A percentile compares a stretch with the other conserved stretches of the same genome.
Conservation (phyloP, 208 protist genomes). For the Acanthamoeba sp. region DNA sequence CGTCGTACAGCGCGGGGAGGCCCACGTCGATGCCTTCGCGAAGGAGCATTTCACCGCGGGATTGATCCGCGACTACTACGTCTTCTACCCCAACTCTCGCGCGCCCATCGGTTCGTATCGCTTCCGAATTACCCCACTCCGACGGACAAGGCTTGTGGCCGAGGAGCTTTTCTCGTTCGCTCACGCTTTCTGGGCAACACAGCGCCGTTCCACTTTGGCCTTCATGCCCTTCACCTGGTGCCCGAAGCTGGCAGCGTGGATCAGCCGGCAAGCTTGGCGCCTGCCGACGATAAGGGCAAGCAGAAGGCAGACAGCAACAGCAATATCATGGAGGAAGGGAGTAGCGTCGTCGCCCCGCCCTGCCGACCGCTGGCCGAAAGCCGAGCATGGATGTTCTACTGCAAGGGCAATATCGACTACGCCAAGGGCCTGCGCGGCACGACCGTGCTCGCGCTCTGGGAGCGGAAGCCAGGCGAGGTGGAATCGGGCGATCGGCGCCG, state of each 20-base stretch:
- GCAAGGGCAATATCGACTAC: conserved; percentile 53
- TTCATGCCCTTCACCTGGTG: conserved; percentile 8
- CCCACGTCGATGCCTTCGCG: neutral
- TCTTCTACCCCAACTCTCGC: conserved; percentile 53
- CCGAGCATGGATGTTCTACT: conserved; percentile 46
- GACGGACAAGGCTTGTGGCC: too few relatives aligned
- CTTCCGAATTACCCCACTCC: too few relatives aligned
- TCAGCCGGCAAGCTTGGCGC: neutral
- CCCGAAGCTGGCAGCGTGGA: neutral
- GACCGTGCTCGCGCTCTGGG: conserved; percentile 54
- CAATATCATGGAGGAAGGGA: neutral
- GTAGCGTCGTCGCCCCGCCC: neutral
- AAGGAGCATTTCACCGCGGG: conserved; percentile 38
- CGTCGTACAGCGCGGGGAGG: neutral
- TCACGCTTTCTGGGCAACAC: neutral
- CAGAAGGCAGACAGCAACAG: neutral
- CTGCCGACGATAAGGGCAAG: neutral
- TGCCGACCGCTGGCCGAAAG: neutral
- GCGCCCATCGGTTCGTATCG: conserved; percentile 25
- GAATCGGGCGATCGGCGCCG: neutral
- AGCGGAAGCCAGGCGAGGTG: neutral
- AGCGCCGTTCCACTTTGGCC: conserved; percentile 51
- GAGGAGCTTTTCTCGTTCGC: too few relatives aligned
- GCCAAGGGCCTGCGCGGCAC: neutral
- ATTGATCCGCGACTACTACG: conserved; percentile 5